Evolutionary conservation across 2,329 filamentous ascomycete species (phyloP).

Genomic region (Penicillium verrucosum): DNA sequence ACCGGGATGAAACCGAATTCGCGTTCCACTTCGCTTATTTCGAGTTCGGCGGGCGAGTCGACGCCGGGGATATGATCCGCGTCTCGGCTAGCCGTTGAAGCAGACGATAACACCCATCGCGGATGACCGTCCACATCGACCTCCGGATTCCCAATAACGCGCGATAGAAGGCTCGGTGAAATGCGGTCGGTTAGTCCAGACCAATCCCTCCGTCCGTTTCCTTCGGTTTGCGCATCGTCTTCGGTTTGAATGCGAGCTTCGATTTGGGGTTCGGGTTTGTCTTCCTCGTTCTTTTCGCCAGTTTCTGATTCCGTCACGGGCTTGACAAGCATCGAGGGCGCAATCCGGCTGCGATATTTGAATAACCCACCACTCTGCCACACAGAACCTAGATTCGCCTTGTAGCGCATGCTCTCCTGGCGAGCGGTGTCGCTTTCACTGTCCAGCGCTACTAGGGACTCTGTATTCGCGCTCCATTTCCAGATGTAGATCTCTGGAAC

Average conservation of each 20-base stretch:
- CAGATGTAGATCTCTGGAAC: conserved; percentile 50
- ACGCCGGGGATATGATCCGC: conserved; percentile 60
- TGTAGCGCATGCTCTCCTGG: conserved; percentile 51
- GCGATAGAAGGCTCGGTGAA: conserved; percentile 47
- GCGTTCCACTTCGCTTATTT: conserved; percentile 39
- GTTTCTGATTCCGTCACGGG: not conserved
- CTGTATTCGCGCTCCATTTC: conserved; percentile 50
- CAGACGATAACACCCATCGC: conserved; percentile 56
- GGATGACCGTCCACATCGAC: conserved; percentile 41
- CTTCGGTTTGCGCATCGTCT: conserved; percentile 27
- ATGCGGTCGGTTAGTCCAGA: conserved; percentile 50
- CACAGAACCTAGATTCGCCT: conserved; percentile 55
- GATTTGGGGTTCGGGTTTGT: not conserved
- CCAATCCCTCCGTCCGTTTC: conserved; percentile 54
- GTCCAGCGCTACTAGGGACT: conserved; percentile 36
- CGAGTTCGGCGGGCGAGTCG: conserved; percentile 21
- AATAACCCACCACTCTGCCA: conserved; percentile 52
- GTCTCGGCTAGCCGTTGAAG: conserved; percentile 55
- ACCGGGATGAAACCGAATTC: conserved; percentile 57
- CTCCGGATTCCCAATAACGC: conserved; percentile 47
- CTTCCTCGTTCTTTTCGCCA: conserved; percentile 9
- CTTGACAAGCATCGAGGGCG: conserved; percentile 48
- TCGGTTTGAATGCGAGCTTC: conserved; percentile 13
- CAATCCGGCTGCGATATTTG: conserved; percentile 39
- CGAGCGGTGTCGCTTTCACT: conserved; percentile 33